Base-by-base conservation (phyloP, 306 rosid genomes). In the Prunus mira region DNA sequence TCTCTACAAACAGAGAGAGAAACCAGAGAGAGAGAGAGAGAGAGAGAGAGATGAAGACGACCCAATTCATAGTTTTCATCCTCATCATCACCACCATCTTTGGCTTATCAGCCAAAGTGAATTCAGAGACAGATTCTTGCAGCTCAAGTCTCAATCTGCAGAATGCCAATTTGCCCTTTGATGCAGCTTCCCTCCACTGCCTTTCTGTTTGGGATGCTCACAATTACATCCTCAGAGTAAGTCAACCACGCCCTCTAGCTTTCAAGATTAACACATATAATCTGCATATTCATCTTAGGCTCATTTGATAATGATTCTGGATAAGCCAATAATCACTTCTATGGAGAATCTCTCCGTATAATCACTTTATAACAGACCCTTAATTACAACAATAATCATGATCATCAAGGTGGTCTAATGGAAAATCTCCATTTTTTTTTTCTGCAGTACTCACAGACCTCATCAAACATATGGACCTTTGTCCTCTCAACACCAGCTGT, bases 181-280 rank as follows among this genome's bases (percentile, higher is more conserved):
- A 87, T 76, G 85, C 89, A 65, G 30, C 87, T 74, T 81, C 84
- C 18, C 91, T 92, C 79, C 72, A 65, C 62, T 92, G 97, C 77
- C 77, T 76, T 50, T 22, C 83, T 62, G 92, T 84, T 78, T 92
- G 97, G 97, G 86, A 67, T 79, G 65, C 87, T 54, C 89, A 88
- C 51, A 86, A 76, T 27, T 90, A 64, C 84, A 78, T 92, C 70
- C 90, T 92, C 13, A 81, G 96, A 84, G 97, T 90, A 87, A 88
- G 93, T 84, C 22, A 78, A 14, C 76, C 70, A n/a, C 74, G 32
- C 51, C 46, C 62, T 38, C 10, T 38, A 38, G 43, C 32, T 32
- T 50, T 45, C 67, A 14, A 66, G 19, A 32, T 45, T 19, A 9
- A 4, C 11, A 25, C 2, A 12, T 22, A 14, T 20, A 54, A 38